Evolutionary conservation across 106 monocot genomes (phyloP), one percentile per base, ranked within the genome.

Genomic region (Agapanthus africanus): DNA sequence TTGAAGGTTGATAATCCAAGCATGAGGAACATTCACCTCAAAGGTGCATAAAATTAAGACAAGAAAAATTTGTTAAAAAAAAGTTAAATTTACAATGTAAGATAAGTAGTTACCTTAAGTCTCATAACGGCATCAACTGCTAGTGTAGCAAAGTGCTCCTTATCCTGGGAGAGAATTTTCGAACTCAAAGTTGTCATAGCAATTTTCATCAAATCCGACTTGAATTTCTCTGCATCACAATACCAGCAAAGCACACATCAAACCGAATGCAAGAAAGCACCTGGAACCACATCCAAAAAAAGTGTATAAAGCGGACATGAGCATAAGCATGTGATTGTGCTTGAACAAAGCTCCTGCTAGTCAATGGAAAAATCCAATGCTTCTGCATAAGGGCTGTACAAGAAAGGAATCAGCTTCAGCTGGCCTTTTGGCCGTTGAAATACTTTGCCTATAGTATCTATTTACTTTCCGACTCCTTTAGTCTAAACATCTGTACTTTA

Each of bases 121-220:
- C 89, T 89, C 77, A 99, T 36, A 70, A 99, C 97, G 81, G 97
- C 97, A 82, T 99, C 97, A 13, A 99, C 97, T 50, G 97, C 97
- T 51, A 99, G 75, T 65, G 82, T 84, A 40, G 97, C 97, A 75
- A 99, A 99, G 67, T 99, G 90, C 21, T 99, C 97, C 69, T 92
- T 99, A 68, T 99, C 97, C 75, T 99, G 91, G 19, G 91, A 88
- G 34, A 99, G 82, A 68, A 99, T 99, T 70, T 99, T 99, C 31
- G 97, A 99, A 69, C 97, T 87, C 70, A 99, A 73, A 41, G 97
- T 99, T 49, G 97, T 99, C 89, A 76, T 92, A 15, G 97, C 97
- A 66, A 99, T 99, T 13, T 92, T 99, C 91, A 92, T 82, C 68
- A 99, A 73, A 83, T 99, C 97, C 27, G 80, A 72, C 49, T 73